Percentiles rank a stretch among this genome's conserved stretches.
phyloP scores from a whole-genome alignment of 768 basidiomycete species.

The Tephrocybe sp. region DNA sequence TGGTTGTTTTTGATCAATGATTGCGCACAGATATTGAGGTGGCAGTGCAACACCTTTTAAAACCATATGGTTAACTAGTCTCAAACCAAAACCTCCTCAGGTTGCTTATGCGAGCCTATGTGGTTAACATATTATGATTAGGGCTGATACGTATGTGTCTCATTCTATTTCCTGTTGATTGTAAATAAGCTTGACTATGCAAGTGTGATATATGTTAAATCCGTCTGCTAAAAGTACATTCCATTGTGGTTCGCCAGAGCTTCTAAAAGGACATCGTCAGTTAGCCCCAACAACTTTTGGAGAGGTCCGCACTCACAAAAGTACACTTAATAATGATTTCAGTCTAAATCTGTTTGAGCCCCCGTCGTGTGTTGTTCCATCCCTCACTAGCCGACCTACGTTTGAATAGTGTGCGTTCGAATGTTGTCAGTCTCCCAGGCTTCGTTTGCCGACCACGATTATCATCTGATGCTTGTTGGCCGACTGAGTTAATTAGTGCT shows the following conservation, averaged over 20 bases:
- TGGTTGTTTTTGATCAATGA: constrained; percentile 5
- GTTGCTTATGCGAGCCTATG: too few species aligned
- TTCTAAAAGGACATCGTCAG: neutral
- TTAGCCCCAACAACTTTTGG: neutral
- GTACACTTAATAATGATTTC: neutral
- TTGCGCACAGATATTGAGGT: too few species aligned
- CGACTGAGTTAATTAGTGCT: constrained; percentile 10
- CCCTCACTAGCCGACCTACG: constrained; percentile 33
- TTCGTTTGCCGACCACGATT: constrained; percentile 8
- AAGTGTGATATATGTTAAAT: neutral
- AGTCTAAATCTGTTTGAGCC: neutral
- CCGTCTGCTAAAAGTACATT: constrained; percentile 1
- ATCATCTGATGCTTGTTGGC: constrained; percentile 4
- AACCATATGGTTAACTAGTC: too few species aligned
- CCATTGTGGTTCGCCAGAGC: neutral
- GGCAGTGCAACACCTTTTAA: too few species aligned
- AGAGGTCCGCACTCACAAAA: neutral
- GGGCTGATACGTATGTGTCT: neutral
- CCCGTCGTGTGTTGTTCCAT: constrained; percentile 18
- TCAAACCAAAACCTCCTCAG: too few species aligned
- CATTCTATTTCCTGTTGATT: neutral
- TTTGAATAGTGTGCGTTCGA: constrained; percentile 19
- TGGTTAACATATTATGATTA: neutral
- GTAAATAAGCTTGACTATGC: neutral
- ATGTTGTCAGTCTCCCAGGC: neutral